A percentile compares a stretch with the other conserved stretches of the same genome.
Evolutionary conservation across 441 rosid genomes (phyloP).

Genomic region (Populus hybrid): DNA sequence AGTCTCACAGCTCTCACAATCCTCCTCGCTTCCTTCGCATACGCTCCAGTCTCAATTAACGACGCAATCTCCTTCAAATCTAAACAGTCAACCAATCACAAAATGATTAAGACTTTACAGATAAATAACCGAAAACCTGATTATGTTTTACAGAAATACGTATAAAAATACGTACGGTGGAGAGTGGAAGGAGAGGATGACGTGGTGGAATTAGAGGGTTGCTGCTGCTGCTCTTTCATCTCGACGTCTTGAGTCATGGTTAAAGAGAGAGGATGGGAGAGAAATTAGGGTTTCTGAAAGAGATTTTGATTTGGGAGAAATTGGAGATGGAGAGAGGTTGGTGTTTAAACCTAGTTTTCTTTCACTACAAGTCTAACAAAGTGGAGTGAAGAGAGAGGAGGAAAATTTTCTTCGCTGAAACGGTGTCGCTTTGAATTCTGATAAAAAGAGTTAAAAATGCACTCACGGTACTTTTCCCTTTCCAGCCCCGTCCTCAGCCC

Average conservation of each 20-base stretch:
- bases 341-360: conserved; percentile 16
- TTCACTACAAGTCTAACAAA: conserved; percentile 11
- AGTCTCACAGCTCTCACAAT: conserved; percentile 59
- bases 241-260: conserved; percentile 54
- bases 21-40: conserved; percentile 55
- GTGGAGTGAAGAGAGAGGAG: not conserved
- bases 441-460: not conserved
- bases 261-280: not conserved
- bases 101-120: not conserved
- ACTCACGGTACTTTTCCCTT: too few relatives aligned
- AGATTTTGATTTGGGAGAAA: not conserved
- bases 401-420: not conserved
- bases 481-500: not conserved
- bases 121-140: not conserved
- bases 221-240: conserved; percentile 40
- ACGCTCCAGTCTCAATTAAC: conserved; percentile 58
- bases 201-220: conserved; percentile 32
- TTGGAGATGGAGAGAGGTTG: not conserved
- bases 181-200: conserved; percentile 41
- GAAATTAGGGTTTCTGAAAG: not conserved
- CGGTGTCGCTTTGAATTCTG: not conserved
- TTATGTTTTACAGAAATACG: not conserved
- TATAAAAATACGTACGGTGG: conserved; percentile 30
- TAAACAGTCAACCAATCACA: conserved; percentile 7
- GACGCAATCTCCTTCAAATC: conserved; percentile 75